These are phyloP conservation scores for Phylloporus sp. DNA, from an alignment of 768 basidiomycete genomes.

Conservation along the genomic window DNA sequence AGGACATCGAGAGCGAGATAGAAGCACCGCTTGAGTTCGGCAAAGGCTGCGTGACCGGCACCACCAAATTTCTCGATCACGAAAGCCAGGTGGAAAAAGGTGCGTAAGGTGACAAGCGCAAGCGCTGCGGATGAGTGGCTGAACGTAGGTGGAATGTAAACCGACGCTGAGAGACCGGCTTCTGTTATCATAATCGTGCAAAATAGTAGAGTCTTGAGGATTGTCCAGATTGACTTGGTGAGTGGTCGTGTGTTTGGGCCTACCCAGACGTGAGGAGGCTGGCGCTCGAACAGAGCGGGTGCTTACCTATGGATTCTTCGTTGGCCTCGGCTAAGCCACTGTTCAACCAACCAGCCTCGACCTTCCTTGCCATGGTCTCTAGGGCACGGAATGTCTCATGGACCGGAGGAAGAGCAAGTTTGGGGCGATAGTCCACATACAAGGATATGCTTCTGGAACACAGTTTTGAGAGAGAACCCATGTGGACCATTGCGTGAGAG, in stretches of 20 bases:
- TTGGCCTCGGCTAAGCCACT: slow-evolving; percentile 30
- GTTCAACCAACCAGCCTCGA: slow-evolving; percentile 48
- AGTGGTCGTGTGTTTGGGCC: slow-evolving; percentile 43
- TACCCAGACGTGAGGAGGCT: slow-evolving; percentile 19
- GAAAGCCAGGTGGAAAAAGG: slow-evolving; percentile 66
- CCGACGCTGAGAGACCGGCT: slow-evolving; percentile 48
- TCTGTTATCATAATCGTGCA: slow-evolving; percentile 65
- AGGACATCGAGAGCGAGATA: slow-evolving; percentile 76
- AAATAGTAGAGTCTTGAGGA: slow-evolving; percentile 75
- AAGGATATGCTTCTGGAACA: slow-evolving; percentile 32
- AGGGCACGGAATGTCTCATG: slow-evolving; percentile 26
- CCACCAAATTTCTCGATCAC: slow-evolving; percentile 80
- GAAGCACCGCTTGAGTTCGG: slow-evolving; percentile 68
- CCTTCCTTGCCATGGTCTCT: slow-evolving; percentile 35
- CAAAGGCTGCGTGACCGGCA: slow-evolving; percentile 48
- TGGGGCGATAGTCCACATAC: slow-evolving; percentile 33
- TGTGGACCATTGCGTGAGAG: slow-evolving; percentile 34
- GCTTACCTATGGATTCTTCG: slow-evolving; percentile 29
- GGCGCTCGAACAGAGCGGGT: slow-evolving; percentile 23
- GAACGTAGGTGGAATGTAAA: slow-evolving; percentile 45
- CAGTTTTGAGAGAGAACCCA: slow-evolving; percentile 39
- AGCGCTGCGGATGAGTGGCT: slow-evolving; percentile 42
- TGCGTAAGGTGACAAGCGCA: slow-evolving; percentile 49
- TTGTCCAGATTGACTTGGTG: slow-evolving; percentile 54
- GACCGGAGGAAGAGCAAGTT: slow-evolving; percentile 24